Percentiles rank a stretch among this genome's conserved stretches.
phyloP scores from a whole-genome alignment of 2,329 filamentous ascomycete genomes.

The Emmonsia crescens region DNA sequence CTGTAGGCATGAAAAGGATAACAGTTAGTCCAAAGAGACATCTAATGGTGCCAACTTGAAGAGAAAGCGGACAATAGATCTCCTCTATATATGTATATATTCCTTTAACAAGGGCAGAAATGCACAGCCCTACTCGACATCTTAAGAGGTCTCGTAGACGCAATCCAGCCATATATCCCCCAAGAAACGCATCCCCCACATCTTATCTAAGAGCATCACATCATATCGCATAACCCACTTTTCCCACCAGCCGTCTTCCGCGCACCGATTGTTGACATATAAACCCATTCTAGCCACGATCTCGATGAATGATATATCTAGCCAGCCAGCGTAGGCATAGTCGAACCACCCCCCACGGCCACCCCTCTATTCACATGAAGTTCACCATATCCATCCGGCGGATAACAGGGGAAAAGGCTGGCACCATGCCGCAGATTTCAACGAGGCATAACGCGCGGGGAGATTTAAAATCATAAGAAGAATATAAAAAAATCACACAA shows the following conservation, averaged over 20 bases:
- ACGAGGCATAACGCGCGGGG: constrained; percentile 2
- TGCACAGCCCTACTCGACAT: background rate
- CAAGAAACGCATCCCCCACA: background rate
- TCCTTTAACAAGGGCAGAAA: background rate
- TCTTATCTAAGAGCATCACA: background rate
- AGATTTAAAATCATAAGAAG: background rate
- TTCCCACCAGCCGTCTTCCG: background rate
- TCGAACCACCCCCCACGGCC: background rate
- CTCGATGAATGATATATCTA: background rate
- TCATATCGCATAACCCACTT: background rate
- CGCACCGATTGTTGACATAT: background rate
- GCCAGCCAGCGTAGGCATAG: background rate
- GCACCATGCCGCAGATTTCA: constrained; percentile 6
- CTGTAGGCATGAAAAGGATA: constrained; percentile 39
- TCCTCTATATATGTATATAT: background rate
- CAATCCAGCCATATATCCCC: background rate
- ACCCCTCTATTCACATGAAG: background rate
- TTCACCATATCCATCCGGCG: background rate
- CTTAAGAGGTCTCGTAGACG: background rate
- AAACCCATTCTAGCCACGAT: background rate
- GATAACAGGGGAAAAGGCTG: background rate
- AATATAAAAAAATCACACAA: constrained; percentile 20
- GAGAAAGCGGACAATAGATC: background rate
- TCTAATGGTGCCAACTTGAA: background rate
- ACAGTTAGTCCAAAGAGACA: background rate